Evolutionary conservation across 768 basidiomycete species (phyloP).

Genomic region (Leucocoprinus sp.): DNA sequence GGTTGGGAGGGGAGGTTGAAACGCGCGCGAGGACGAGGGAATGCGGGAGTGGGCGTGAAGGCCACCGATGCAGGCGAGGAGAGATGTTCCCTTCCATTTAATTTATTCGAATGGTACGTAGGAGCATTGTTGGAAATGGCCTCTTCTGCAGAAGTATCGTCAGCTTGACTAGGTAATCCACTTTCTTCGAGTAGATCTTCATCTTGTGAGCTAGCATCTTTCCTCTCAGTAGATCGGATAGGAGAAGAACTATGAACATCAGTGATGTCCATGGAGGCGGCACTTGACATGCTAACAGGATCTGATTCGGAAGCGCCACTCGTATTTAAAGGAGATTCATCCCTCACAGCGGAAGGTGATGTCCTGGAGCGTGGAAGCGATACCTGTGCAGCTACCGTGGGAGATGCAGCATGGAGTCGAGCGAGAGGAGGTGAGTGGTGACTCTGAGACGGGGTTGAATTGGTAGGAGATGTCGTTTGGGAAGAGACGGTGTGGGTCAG

Average conservation of each 20-base stretch:
- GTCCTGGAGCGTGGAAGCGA: slow-evolving; percentile 47
- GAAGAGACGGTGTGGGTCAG: slow-evolving; percentile 56
- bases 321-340: slow-evolving; percentile 12
- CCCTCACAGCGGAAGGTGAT: slow-evolving; percentile 35
- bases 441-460: slow-evolving; percentile 54
- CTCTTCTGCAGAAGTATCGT: slow-evolving; percentile 15
- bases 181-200: slow-evolving; percentile 14
- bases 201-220: slow-evolving; percentile 18
- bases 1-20: slow-evolving; percentile 45
- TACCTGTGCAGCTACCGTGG: slow-evolving; percentile 34
- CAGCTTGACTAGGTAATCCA: slow-evolving; percentile 11
- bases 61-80: slow-evolving; percentile 51
- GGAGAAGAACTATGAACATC: slow-evolving; percentile 41
- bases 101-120: slow-evolving; percentile 28
- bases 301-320: slow-evolving; percentile 22
- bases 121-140: slow-evolving; percentile 52
- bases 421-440: slow-evolving; percentile 34
- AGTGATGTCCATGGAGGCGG: slow-evolving; percentile 45
- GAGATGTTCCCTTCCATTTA: slow-evolving; percentile 30
- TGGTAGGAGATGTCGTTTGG: slow-evolving; percentile 47
- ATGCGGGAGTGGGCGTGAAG: slow-evolving; percentile 65
- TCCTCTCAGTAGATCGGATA: slow-evolving; percentile 17
- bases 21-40: slow-evolving; percentile 52
- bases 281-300: slow-evolving; percentile 25
- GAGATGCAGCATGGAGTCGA: slow-evolving; percentile 35